Percentiles rank a stretch among this genome's conserved stretches.
These are phyloP conservation scores for Microcos paniculata DNA, from an alignment of 345 rosid species.

Conservation along the genomic window DNA sequence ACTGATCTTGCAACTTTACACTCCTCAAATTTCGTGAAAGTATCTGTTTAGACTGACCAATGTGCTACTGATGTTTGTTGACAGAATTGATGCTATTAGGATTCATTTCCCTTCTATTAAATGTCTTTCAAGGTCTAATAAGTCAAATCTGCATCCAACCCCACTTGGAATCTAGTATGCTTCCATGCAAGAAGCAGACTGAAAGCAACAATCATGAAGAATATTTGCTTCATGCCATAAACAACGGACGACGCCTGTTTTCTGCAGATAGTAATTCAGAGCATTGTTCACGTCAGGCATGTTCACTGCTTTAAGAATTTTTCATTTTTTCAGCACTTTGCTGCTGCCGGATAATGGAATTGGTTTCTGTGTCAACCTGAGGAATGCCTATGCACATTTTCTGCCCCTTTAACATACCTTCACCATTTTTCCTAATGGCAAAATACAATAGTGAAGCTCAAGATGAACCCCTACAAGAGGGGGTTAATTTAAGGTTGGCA, in stretches of 20 bases:
- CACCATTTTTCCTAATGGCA: background rate
- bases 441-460: background rate
- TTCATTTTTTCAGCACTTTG: background rate
- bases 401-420: background rate
- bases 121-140: slow-evolving; percentile 57
- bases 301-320: background rate
- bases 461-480: background rate
- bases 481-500: background rate
- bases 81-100: slow-evolving; percentile 96
- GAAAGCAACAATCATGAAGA: slow-evolving; percentile 29
- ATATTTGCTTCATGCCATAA: slow-evolving; percentile 22
- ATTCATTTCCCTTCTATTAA: slow-evolving; percentile 77
- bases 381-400: background rate
- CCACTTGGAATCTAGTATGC: slow-evolving; percentile 51
- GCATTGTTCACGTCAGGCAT: slow-evolving; percentile 44
- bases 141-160: slow-evolving; percentile 60
- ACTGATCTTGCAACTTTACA: background rate
- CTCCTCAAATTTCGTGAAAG: background rate
- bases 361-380: background rate
- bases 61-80: slow-evolving; percentile 21
- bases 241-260: slow-evolving; percentile 36
- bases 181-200: slow-evolving; percentile 60
- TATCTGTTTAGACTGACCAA: slow-evolving; percentile 13
- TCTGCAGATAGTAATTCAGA: slow-evolving; percentile 29
- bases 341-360: background rate